Percentiles rank a stretch among this genome's conserved stretches.
phyloP scores from a whole-genome alignment of 441 rosid genomes.

The Sinapis alba region DNA sequence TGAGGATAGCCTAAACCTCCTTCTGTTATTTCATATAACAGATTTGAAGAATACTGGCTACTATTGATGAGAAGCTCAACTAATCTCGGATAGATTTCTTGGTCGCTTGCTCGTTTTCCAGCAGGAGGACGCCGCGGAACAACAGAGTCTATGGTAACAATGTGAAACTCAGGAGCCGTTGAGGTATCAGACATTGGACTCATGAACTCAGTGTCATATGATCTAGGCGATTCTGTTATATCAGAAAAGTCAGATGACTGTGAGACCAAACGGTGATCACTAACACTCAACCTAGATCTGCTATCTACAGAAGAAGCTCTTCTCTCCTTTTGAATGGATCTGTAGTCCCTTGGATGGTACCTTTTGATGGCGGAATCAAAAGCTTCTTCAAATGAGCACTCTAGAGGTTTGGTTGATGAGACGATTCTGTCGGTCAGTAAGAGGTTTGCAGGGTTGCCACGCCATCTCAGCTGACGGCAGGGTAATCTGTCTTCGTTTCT shows the following conservation, averaged over 20 bases:
- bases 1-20: slow-evolving; percentile 77
- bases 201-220: slow-evolving; percentile 51
- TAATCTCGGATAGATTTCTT: slow-evolving; percentile 85
- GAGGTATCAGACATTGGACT: slow-evolving; percentile 62
- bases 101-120: slow-evolving; percentile 95
- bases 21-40: slow-evolving; percentile 83
- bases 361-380: slow-evolving; percentile 79
- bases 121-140: slow-evolving; percentile 99
- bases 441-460: slow-evolving; percentile 96
- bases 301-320: slow-evolving; percentile 83
- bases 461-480: slow-evolving; percentile 96
- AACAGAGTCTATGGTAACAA: slow-evolving; percentile 93
- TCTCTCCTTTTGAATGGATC: slow-evolving; percentile 85
- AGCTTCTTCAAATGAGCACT: slow-evolving; percentile 64
- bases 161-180: slow-evolving; percentile 52
- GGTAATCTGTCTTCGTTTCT: slow-evolving; percentile 98
- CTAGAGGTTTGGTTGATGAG: slow-evolving; percentile 44
- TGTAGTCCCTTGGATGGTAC: slow-evolving; percentile 78
- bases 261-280: slow-evolving; percentile 52
- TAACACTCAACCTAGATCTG: slow-evolving; percentile 53
- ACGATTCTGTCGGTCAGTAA: slow-evolving; percentile 76
- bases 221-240: slow-evolving; percentile 63
- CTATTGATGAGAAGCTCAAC: slow-evolving; percentile 95
- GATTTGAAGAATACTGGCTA: slow-evolving; percentile 63
- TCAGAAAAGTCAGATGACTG: slow-evolving; percentile 79